Evolutionary conservation across 2,329 filamentous ascomycete species (phyloP), one percentile per base, ranked within the genome.

Genomic region (Ophiostoma tasmaniense): DNA sequence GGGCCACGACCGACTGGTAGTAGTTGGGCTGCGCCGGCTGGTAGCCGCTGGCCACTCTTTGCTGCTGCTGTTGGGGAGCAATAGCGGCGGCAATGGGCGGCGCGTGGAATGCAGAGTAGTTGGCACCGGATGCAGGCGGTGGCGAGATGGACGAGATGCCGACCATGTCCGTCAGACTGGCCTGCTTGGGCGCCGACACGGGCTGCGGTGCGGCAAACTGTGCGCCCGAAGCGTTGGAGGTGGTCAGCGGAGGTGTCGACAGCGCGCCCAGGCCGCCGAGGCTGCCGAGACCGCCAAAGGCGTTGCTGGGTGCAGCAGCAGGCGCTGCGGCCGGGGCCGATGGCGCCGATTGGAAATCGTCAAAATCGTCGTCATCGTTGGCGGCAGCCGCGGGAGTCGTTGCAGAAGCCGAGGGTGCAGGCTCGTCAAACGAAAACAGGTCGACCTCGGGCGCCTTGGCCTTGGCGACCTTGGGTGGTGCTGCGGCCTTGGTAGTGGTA

Each of bases 311-410:
- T 10, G 68, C 14, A 3, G 67, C 66, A 2, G 69, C 39, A n/a
- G 37, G 37, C 3, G 37, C 37, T 10, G 71, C 61, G 78, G 22
- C 83, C 77, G 87, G 81, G 3, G 89, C 64, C 3, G 64, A 10
- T n/a, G 90, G 82, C 17, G 94, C 94, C 25, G 93, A 96, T 78
- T 97, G 92, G 83, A 98, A 98, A 76, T 99, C 95, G 76, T 98
- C 95, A 76, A 98, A 98, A 72, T 97, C 95, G 73, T 97, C 93
- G 72, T 97, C 94, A 71, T 91, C 89, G 67, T 87, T 88, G 59
- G 82, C 81, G 37, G 79, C 76, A 20, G 82, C 79, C 62, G 81
- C 81, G 22, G 88, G 81, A 66, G 87, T 35, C 73, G 17, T 81
- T 81, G 65, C 81, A 5, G 83, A 76, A 2, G 82, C 76, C 10